Conservation (phyloP, 129 eudicot genomes). For the Saposhnikovia divaricata region DNA sequence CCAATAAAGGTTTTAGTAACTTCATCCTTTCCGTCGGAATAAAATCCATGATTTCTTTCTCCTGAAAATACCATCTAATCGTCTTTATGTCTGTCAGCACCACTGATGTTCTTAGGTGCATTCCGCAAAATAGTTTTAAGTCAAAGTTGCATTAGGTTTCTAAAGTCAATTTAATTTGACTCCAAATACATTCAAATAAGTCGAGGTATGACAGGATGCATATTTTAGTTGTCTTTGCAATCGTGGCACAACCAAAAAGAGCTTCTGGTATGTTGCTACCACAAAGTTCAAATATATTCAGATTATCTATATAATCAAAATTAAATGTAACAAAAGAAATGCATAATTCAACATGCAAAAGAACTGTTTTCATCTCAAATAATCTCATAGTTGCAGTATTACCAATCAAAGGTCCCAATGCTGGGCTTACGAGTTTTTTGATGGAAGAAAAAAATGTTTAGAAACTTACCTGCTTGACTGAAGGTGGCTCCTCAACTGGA, state of each 20-base stretch:
- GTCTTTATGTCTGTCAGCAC: no score
- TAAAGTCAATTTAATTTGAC: background rate
- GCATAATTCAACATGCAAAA: background rate
- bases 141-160: background rate
- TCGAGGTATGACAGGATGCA: background rate
- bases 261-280: background rate
- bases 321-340: no score
- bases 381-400: background rate
- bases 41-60: no score
- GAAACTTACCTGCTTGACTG: constrained; percentile 32
- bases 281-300: no score
- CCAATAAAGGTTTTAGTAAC: no score
- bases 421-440: background rate
- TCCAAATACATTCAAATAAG: background rate
- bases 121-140: constrained; percentile 34
- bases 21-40: no score
- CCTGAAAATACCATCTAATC: no score
- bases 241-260: background rate
- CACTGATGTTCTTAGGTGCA: constrained; percentile 13
- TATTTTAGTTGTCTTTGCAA: background rate
- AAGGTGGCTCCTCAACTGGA: constrained; percentile 36
- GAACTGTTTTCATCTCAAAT: background rate
- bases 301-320: background rate
- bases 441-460: background rate
- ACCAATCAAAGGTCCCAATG: background rate